Conservation (phyloP, 164 flowering plant species). For the Nelumbo lutea region DNA sequence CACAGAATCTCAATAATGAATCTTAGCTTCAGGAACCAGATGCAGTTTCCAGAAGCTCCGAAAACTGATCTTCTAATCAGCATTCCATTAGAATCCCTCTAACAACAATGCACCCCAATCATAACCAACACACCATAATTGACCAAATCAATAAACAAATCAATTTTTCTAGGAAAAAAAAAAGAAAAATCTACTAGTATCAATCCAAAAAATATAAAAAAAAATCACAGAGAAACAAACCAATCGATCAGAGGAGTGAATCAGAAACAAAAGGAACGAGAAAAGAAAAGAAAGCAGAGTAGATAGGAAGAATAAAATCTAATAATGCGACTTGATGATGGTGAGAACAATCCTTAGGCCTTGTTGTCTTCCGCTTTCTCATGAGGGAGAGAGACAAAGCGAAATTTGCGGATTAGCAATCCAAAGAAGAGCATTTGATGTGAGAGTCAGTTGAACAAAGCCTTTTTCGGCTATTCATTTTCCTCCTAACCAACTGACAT, state of each 20-base stretch:
- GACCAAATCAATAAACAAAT: no score
- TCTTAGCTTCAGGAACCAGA: neutral
- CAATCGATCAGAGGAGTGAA: neutral
- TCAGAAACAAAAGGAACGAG: neutral
- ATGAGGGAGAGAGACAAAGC: conserved; percentile 17
- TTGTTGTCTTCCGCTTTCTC: conserved; percentile 3
- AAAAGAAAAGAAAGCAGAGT: neutral
- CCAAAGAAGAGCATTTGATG: conserved; percentile 13
- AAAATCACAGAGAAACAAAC: neutral
- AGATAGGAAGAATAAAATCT: neutral
- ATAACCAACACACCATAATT: neutral
- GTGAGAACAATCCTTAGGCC: neutral
- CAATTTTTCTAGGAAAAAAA: no score
- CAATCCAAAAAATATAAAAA: neutral
- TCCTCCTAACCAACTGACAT: no score
- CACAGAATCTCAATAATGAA: neutral
- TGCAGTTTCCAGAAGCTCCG: conserved; percentile 1
- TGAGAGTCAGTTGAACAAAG: neutral
- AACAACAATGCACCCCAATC: neutral
- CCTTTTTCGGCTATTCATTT: no score
- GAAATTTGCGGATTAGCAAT: conserved; percentile 31
- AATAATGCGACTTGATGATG: neutral
- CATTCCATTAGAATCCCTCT: neutral
- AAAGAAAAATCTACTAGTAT: neutral
- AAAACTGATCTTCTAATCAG: neutral